Base-by-base conservation (phyloP, 805 yeast genomes). In the Saccharomyces mikatae region DNA sequence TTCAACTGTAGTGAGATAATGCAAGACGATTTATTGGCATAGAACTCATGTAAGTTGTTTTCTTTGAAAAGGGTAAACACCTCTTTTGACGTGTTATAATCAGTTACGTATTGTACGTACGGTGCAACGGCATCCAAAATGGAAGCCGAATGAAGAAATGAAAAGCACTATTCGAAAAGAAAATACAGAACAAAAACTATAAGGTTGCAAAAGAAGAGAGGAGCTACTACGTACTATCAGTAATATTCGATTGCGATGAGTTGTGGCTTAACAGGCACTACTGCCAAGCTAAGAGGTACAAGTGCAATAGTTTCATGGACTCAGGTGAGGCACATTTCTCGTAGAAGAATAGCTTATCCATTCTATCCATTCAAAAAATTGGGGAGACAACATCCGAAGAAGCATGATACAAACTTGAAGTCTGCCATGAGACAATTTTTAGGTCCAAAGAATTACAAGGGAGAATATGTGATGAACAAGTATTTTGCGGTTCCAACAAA, bases 361-460 rank as follows among this genome's bases (percentile, higher is more conserved):
- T 69, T 69, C 47, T 80, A 79, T 60, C 76, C 77, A n/a, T 74
- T 72, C 55, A 71, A 75, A 53, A 73, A 73, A 56, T 61, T 72
- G 57, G 70, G 72, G n/a, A 71, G 70, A 62, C 69, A 68, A 58
- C 74, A 68, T 62, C 74, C 74, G 56, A 69, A 59, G 65, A 69
- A 57, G 50, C 77, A 74, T 57, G 77, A 75, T 51, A 77, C 87
- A 8, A 80, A 79, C 55, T 76, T 86, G 66, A 80, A 80, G 62
- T 76, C 80, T 67, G 81, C 82, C 44, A 74, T 89, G 80, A 80
- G 82, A 60, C 81, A 78, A 59, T 90, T 89, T 73, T 74, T 90
- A 54, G 97, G 97, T 2, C 92, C 92, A 41, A 81, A 77, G 68
- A 89, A 89, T 71, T 81, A 81, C 72, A 84, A 86, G 69, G 96